Conservation (phyloP, 257 asterid species). For the Coffea canephora region DNA sequence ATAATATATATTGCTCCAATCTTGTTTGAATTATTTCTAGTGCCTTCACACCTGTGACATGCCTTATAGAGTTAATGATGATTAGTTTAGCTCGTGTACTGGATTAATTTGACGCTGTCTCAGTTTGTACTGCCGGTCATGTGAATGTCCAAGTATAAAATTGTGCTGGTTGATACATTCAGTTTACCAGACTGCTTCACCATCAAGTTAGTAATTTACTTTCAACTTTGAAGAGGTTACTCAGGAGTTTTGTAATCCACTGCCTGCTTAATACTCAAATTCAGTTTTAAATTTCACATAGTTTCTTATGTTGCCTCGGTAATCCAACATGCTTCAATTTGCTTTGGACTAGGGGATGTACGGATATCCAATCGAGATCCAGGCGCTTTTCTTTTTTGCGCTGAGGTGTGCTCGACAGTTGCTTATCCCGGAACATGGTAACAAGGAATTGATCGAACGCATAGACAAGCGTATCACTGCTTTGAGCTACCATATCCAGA, state of each 20-base stretch:
- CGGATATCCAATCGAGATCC: constrained; percentile 66
- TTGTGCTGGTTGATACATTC: background rate
- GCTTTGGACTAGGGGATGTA: constrained; percentile 46
- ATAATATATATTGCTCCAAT: background rate
- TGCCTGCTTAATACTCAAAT: no score
- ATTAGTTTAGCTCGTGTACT: background rate
- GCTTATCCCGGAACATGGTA: constrained; percentile 56
- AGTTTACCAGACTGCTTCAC: background rate
- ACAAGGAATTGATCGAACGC: constrained; percentile 52
- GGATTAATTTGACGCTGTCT: background rate
- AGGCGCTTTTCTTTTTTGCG: constrained; percentile 66
- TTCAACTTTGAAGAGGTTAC: background rate
- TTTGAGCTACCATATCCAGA: constrained; percentile 52
- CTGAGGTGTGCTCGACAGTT: constrained; percentile 56
- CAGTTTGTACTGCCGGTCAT: background rate
- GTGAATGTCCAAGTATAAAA: no score
- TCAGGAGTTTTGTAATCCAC: background rate
- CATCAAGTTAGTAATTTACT: background rate
- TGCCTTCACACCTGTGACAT: background rate
- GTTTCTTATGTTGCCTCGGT: background rate
- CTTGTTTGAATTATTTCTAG: background rate
- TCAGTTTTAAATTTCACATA: background rate
- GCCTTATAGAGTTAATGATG: background rate
- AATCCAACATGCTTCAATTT: background rate
- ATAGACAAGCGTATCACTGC: constrained; percentile 60